Evolutionary conservation across 1,284 basidiomycete species (phyloP).

Genomic region (Boletus mariae): DNA sequence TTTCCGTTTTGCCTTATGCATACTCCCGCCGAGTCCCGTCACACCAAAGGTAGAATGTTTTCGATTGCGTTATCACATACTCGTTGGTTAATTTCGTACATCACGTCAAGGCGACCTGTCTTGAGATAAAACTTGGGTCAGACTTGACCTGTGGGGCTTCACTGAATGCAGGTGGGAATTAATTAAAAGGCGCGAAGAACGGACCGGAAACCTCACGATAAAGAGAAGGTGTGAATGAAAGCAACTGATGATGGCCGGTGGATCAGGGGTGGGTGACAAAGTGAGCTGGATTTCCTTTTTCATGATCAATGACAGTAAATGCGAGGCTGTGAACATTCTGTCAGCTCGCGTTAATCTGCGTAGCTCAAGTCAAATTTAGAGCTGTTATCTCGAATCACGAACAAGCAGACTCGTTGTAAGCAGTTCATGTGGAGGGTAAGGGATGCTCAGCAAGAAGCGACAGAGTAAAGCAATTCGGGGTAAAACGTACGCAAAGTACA

Average conservation of each 20-base stretch:
- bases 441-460: slow-evolving; percentile 16
- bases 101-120: slow-evolving; percentile 11
- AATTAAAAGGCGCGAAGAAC: slow-evolving; percentile 26
- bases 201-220: slow-evolving; percentile 31
- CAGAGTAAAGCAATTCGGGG: slow-evolving; percentile 13
- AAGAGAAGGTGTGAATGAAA: slow-evolving; percentile 30
- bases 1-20: slow-evolving; percentile 7
- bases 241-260: slow-evolving; percentile 20
- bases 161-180: slow-evolving; percentile 21
- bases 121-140: slow-evolving; percentile 11
- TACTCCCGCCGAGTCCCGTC: slow-evolving; percentile 10
- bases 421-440: slow-evolving; percentile 8
- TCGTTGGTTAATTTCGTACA: slow-evolving; percentile 15
- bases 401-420: slow-evolving; percentile 6
- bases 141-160: slow-evolving; percentile 10
- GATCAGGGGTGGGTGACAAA: slow-evolving; percentile 31
- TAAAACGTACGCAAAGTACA: slow-evolving; percentile 33
- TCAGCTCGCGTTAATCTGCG: slow-evolving; percentile 6
- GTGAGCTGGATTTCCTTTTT: slow-evolving; percentile 23
- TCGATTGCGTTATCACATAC: slow-evolving; percentile 14
- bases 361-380: slow-evolving; percentile 5
- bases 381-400: slow-evolving; percentile 6
- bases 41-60: slow-evolving; percentile 6
- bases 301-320: slow-evolving; percentile 28
- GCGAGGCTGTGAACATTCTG: slow-evolving; percentile 6